These are phyloP conservation scores for Jamesozyma rosinii DNA, from an alignment of 805 yeast genomes.

Conservation along the genomic window DNA sequence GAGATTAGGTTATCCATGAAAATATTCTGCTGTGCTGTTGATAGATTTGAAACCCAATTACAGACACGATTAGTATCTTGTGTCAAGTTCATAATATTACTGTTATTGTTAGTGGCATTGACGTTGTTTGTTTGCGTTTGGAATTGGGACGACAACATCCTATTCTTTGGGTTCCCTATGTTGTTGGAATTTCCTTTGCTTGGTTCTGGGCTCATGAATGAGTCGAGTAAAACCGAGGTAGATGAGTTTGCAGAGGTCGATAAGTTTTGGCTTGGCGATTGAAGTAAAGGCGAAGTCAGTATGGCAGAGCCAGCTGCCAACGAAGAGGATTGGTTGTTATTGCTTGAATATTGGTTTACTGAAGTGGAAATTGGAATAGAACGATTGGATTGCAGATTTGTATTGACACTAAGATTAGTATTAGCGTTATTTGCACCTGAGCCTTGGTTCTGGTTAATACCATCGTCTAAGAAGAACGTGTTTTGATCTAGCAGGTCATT, in stretches of 20 bases:
- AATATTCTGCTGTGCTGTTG: slow-evolving; percentile 42
- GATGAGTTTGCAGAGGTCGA: background rate
- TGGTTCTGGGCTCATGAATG: background rate
- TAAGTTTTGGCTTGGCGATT: slow-evolving; percentile 10
- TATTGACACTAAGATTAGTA: no score
- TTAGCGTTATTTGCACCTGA: background rate
- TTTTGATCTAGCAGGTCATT: slow-evolving; percentile 1
- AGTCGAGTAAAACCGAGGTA: background rate
- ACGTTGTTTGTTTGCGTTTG: slow-evolving; percentile 11
- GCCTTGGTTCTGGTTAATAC: background rate
- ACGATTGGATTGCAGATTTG: background rate
- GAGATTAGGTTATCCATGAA: slow-evolving; percentile 47
- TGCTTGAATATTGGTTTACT: background rate
- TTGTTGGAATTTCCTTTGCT: background rate
- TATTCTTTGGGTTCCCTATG: background rate
- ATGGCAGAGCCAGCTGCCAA: slow-evolving; percentile 27
- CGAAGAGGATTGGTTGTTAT: background rate
- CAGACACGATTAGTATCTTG: slow-evolving; percentile 43
- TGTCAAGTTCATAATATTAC: slow-evolving; percentile 30
- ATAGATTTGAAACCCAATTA: slow-evolving; percentile 43
- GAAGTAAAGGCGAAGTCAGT: slow-evolving; percentile 16
- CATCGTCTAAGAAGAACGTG: background rate
- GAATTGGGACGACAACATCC: background rate
- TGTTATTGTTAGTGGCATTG: background rate
- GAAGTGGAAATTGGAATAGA: slow-evolving; percentile 6